These are phyloP conservation scores for Eleusine coracana DNA, from an alignment of 176 grass and related monocot genomes.

Conservation along the genomic window DNA sequence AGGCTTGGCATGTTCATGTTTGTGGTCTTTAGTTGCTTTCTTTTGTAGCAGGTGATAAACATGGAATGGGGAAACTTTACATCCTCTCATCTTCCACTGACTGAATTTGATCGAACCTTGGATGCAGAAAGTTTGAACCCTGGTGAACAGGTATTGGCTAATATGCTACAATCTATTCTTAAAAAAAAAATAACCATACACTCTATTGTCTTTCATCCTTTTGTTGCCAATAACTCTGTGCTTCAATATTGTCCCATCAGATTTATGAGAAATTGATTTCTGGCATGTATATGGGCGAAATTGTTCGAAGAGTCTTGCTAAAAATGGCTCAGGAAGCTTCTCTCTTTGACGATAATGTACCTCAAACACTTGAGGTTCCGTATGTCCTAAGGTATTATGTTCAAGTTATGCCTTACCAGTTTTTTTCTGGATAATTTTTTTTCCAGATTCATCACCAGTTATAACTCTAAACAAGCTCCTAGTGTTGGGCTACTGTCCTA, in stretches of 20 bases:
- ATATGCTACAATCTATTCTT: not conserved
- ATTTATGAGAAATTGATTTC: constrained; percentile 92
- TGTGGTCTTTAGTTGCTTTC: not conserved
- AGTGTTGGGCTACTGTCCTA: not conserved
- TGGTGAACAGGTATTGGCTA: constrained; percentile 64
- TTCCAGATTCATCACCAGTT: not conserved
- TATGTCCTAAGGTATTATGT: constrained; percentile 54
- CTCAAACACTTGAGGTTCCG: constrained; percentile 59
- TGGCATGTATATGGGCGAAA: constrained; percentile 89
- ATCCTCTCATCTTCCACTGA: constrained; percentile 76
- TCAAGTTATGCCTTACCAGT: not conserved
- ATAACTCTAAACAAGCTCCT: not conserved
- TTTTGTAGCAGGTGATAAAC: constrained; percentile 66
- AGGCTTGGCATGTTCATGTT: not conserved
- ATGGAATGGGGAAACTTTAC: constrained; percentile 90
- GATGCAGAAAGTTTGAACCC: constrained; percentile 85
- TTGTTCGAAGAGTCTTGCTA: constrained; percentile 70
- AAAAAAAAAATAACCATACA: too few species aligned
- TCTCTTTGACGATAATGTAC: constrained; percentile 62
- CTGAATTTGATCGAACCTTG: constrained; percentile 73
- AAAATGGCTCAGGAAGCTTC: constrained; percentile 62
- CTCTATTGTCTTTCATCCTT: not conserved
- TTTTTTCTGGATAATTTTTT: not conserved
- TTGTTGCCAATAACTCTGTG: not conserved
- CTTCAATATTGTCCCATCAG: constrained; percentile 20